A percentile compares a stretch with the other conserved stretches of the same genome.
Evolutionary conservation across 129 eudicot species (phyloP).

Genomic region (Daucus carota): DNA sequence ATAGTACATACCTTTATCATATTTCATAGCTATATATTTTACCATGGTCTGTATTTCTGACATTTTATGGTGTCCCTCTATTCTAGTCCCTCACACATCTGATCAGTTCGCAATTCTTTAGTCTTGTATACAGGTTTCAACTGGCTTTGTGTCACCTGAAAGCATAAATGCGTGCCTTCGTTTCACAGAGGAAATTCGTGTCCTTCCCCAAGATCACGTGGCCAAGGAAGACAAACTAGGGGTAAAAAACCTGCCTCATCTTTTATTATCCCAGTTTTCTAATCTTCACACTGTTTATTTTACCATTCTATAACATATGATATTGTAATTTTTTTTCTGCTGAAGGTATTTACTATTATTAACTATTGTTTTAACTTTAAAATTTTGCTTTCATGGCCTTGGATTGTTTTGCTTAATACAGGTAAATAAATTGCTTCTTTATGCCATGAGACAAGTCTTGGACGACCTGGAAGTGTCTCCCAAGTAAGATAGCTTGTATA

Average conservation of each 20-base stretch:
- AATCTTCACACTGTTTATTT: background rate
- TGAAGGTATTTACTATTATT: background rate
- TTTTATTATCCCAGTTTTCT: background rate
- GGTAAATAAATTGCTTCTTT: slow-evolving; percentile 16
- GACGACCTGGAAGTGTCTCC: background rate
- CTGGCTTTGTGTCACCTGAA: background rate
- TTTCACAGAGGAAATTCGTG: background rate
- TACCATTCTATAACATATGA: background rate
- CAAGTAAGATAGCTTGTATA: background rate
- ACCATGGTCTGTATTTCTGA: background rate
- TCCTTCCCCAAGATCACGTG: background rate
- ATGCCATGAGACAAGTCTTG: slow-evolving; percentile 11
- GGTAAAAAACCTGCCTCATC: background rate
- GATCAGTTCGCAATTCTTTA: background rate
- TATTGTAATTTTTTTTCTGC: background rate
- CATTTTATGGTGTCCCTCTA: background rate
- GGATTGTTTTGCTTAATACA: background rate
- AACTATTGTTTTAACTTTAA: background rate
- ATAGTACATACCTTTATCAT: background rate
- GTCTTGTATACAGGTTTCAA: slow-evolving; percentile 3
- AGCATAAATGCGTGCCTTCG: background rate
- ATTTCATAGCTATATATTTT: background rate
- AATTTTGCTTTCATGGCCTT: background rate
- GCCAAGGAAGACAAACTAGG: background rate
- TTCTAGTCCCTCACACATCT: background rate